Conservation (phyloP, 2,329 filamentous ascomycete genomes). For the Paracorniculantispora psalliotae region DNA sequence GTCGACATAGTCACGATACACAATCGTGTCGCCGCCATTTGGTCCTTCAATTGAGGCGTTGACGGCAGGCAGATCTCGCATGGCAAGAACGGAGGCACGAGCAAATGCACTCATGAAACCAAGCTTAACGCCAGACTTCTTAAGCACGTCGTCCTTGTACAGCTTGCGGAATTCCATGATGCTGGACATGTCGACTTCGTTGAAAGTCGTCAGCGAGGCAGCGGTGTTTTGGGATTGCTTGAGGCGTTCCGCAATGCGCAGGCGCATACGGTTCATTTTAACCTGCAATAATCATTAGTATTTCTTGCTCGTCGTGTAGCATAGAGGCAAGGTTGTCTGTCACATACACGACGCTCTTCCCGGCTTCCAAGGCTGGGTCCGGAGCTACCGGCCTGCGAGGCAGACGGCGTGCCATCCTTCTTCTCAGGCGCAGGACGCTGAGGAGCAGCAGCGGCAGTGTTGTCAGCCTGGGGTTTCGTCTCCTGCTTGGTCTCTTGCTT, state of each 20-base stretch:
- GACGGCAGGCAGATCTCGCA: conserved; percentile 89
- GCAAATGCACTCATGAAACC: conserved; percentile 99
- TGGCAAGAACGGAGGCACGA: conserved; percentile 80
- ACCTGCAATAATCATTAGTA: conserved; percentile 52
- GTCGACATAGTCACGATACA: conserved; percentile 97
- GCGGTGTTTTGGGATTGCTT: conserved; percentile 99
- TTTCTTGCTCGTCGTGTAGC: background rate
- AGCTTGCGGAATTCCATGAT: conserved; percentile 95
- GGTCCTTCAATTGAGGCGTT: conserved; percentile 97
- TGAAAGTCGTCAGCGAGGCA: conserved; percentile 95
- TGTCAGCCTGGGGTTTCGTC: conserved; percentile 25
- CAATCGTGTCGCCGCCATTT: conserved; percentile 92
- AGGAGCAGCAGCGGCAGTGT: background rate
- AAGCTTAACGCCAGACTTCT: conserved; percentile 95
- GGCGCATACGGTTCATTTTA: conserved; percentile 99
- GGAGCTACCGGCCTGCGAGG: conserved; percentile 12
- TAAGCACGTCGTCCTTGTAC: conserved; percentile 94
- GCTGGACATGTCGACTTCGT: conserved; percentile 98
- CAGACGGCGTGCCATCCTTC: conserved; percentile 21
- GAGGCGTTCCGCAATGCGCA: conserved; percentile 92
- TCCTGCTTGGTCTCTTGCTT: conserved; percentile 26
- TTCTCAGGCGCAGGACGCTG: conserved; percentile 18
- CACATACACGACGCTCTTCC: conserved; percentile 78
- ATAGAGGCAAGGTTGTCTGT: conserved; percentile 10
- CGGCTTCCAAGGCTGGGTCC: conserved; percentile 59